Evolutionary conservation across 305 asterid genomes (phyloP).

Genomic region (Rubia peregrina): DNA sequence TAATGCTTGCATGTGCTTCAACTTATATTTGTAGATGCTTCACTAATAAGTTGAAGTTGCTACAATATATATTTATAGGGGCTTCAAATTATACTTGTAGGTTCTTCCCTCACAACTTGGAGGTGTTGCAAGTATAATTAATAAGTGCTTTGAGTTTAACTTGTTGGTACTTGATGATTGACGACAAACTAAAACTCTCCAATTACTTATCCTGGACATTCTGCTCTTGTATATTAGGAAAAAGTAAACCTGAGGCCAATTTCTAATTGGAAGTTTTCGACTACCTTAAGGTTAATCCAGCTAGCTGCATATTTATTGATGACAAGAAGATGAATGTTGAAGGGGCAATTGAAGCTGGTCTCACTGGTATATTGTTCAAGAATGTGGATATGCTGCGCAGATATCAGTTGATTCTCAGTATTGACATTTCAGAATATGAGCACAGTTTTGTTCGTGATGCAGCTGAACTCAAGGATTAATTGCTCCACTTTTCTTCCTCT

Average conservation of each 20-base stretch:
- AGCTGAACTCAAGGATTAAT: constrained; percentile 17
- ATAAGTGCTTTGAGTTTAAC: too few relatives aligned
- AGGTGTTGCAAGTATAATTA: too few relatives aligned
- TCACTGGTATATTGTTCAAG: constrained; percentile 64
- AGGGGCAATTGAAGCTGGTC: constrained; percentile 65
- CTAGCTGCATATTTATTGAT: constrained; percentile 66
- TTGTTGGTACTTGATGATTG: constrained; percentile 65
- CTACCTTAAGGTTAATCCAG: constrained; percentile 63
- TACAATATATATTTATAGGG: too few relatives aligned
- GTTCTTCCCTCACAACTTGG: too few relatives aligned
- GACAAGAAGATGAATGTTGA: constrained; percentile 87
- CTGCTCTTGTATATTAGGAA: constrained; percentile 85
- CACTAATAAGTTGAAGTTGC: too few relatives aligned
- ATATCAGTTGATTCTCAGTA: constrained; percentile 47
- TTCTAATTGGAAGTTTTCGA: constrained; percentile 61
- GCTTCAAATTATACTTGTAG: too few relatives aligned
- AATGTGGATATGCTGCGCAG: constrained; percentile 42
- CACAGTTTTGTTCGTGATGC: constrained; percentile 14
- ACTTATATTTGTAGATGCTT: too few relatives aligned
- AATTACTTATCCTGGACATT: constrained; percentile 89
- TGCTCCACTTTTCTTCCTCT: not conserved
- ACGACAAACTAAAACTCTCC: constrained; percentile 75
- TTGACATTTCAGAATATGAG: constrained; percentile 26
- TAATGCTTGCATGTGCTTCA: too few relatives aligned
- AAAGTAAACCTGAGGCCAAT: constrained; percentile 84